These are phyloP conservation scores for Potentilla sterilis DNA, from an alignment of 306 rosid species.

Conservation along the genomic window DNA sequence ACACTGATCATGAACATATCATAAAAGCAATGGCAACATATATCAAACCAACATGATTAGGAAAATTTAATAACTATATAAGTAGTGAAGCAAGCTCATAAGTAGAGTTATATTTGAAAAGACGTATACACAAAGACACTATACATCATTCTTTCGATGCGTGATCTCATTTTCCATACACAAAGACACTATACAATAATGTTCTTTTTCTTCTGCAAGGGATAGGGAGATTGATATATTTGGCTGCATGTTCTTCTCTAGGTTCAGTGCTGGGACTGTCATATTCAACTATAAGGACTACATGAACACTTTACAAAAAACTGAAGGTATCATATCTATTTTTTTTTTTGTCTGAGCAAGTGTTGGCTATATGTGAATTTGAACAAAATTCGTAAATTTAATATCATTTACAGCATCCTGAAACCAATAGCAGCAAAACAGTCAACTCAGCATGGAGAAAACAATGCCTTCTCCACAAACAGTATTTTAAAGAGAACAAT, in stretches of 20 bases:
- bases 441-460: background rate
- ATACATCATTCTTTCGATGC: background rate
- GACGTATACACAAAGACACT: too few relatives aligned
- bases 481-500: background rate
- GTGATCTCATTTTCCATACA: background rate
- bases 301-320: slow-evolving; percentile 63
- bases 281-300: slow-evolving; percentile 89
- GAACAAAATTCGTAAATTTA: background rate
- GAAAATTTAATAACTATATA: too few relatives aligned
- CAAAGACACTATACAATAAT: background rate
- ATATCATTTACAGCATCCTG: slow-evolving; percentile 57
- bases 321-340: slow-evolving; percentile 68
- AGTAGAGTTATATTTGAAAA: too few relatives aligned
- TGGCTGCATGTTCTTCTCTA: slow-evolving; percentile 31
- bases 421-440: slow-evolving; percentile 5
- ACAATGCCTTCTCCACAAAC: background rate
- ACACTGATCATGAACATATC: too few relatives aligned
- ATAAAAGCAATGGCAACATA: too few relatives aligned
- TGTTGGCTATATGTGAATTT: background rate
- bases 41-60: too few relatives aligned
- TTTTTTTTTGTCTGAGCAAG: slow-evolving; percentile 1
- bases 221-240: slow-evolving; percentile 13
- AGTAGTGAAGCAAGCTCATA: too few relatives aligned
- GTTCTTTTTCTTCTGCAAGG: background rate
- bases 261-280: slow-evolving; percentile 75